These are phyloP conservation scores for Verticillium albo-atrum DNA, from an alignment of 2,329 filamentous ascomycete species.

Conservation along the genomic window DNA sequence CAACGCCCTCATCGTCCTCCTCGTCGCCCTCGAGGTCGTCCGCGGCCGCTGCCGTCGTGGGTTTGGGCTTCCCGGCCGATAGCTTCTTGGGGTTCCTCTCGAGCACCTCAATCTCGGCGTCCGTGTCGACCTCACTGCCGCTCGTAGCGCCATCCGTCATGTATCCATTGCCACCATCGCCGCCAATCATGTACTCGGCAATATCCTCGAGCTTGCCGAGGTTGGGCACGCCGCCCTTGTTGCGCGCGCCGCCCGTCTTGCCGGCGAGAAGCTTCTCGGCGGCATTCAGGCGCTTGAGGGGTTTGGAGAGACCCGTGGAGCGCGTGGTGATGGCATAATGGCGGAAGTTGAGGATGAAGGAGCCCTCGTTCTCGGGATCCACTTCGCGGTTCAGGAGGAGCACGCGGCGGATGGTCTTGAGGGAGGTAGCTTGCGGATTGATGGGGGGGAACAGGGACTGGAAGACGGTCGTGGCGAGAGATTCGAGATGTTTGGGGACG, in stretches of 20 bases:
- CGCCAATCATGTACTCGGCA: constrained; percentile 88
- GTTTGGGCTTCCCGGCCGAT: constrained; percentile 40
- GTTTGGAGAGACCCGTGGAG: constrained; percentile 76
- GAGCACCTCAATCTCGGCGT: constrained; percentile 87
- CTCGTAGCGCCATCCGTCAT: constrained; percentile 73
- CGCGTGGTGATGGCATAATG: constrained; percentile 96
- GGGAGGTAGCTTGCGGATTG: constrained; percentile 82
- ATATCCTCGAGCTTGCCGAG: constrained; percentile 89
- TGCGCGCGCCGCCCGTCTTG: constrained; percentile 56
- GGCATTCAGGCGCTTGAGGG: constrained; percentile 76
- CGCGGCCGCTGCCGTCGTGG: constrained; percentile 39
- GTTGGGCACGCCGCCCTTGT: constrained; percentile 76
- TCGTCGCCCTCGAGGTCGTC: constrained; percentile 25
- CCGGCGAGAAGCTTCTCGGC: constrained; percentile 71
- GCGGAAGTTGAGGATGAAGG: constrained; percentile 80
- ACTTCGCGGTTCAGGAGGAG: constrained; percentile 83
- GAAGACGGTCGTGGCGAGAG: constrained; percentile 88
- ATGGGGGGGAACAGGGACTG: constrained; percentile 95
- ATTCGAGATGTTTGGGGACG: constrained; percentile 91
- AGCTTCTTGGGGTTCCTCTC: constrained; percentile 59
- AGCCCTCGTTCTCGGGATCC: constrained; percentile 53
- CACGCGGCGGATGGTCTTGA: constrained; percentile 89
- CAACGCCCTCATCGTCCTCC: constrained; percentile 54
- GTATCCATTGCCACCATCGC: constrained; percentile 70
- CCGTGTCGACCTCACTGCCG: constrained; percentile 88